Evolutionary conservation across 169 alveolate genomes (phyloP).

Genomic region (Toxoplasma gondii): DNA sequence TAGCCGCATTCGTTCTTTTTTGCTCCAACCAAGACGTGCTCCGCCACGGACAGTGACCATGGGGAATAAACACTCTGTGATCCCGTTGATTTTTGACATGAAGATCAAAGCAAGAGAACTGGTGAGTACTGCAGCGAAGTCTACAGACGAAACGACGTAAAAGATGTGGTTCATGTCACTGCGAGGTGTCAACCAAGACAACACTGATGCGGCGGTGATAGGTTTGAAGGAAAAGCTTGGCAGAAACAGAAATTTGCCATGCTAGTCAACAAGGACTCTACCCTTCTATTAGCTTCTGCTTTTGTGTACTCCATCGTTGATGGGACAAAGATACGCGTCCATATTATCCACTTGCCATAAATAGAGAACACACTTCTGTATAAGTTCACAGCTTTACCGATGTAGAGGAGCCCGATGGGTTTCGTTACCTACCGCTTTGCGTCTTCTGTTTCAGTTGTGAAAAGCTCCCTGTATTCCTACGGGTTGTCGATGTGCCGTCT

Average conservation of each 20-base stretch:
- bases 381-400: no score
- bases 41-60: not conserved
- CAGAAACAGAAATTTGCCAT: no score
- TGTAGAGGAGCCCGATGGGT: no score
- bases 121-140: not conserved
- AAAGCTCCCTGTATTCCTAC: not conserved
- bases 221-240: no score
- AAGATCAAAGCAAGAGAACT: conserved; percentile 63
- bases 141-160: no score
- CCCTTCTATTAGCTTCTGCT: no score
- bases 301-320: no score
- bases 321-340: no score
- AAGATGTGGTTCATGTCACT: not conserved
- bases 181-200: not conserved
- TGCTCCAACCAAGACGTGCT: not conserved
- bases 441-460: not conserved
- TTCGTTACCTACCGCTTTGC: no score
- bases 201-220: not conserved
- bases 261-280: no score
- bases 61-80: conserved; percentile 60
- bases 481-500: not conserved
- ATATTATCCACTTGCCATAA: no score
- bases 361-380: no score
- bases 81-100: conserved; percentile 80
- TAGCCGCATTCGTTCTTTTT: not conserved